Evolutionary conservation across 1,284 basidiomycete species (phyloP), one percentile per base, ranked within the genome.

Genomic region (Paramarasmius palmivorus): DNA sequence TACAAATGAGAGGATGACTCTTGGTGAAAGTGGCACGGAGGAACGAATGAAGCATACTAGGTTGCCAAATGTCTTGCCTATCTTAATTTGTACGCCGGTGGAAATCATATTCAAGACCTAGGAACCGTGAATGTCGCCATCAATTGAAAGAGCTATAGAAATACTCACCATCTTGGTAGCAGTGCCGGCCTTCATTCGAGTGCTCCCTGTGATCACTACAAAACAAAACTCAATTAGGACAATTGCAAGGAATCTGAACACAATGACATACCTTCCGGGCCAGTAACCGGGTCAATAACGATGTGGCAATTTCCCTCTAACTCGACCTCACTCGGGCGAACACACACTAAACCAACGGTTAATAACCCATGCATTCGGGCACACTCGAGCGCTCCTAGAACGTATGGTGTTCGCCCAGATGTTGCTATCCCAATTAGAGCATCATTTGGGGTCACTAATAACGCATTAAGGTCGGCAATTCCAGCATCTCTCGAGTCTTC

Each of bases 91-190:
- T 0, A 68, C 56, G 0, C 65, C 65, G 4, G 68, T 70, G 14
- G 67, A 69, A 17, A 70, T 66, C 67, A 70, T 69, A 47, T 70
- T 71, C 48, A 71, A 40, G 22, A 68, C 64, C 67, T 69, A 12
- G 26, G 32, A 52, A 37, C 40, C 9, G 41, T 22, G 15, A 46
- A 52, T 34, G 32, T 26, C 19, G 2, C 7, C 17, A 10, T n/a
- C 17, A 12, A 26, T 9, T 46, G 49, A 15, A 26, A 14, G 17
- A 23, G 7, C 20, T 26, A 50, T 15, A 29, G n/a, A n/a, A n/a
- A n/a, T n/a, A 35, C 50, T 19, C 42, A 67, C 69, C 63, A 69
- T 61, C 57, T 69, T 70, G 10, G 69, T 70, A 25, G 66, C 69
- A 15, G 67, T 69, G 4, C 66, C 67, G 4, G 65, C 65, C 55